Percentiles rank a stretch among this genome's conserved stretches.
phyloP scores from a whole-genome alignment of 805 yeast species.

The Sungouiozyma intestinalis region DNA sequence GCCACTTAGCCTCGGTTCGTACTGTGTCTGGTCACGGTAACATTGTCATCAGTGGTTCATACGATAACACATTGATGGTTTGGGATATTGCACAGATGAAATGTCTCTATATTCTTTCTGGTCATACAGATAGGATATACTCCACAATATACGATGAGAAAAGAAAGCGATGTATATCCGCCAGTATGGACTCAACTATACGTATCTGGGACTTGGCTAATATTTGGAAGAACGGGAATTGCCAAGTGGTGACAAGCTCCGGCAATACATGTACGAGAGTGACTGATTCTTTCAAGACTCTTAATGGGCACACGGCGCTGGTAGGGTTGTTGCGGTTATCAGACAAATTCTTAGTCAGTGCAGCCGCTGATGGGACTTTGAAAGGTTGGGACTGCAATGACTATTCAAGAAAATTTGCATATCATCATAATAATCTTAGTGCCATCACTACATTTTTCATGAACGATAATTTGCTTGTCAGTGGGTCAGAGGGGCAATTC shows the following conservation, averaged over 20 bases:
- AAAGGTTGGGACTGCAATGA: conserved; percentile 87
- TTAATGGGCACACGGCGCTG: conserved; percentile 81
- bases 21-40: conserved; percentile 82
- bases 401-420: conserved; percentile 52
- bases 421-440: conserved; percentile 66
- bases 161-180: conserved; percentile 75
- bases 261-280: conserved; percentile 21
- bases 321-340: conserved; percentile 81
- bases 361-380: conserved; percentile 90
- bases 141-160: conserved; percentile 74
- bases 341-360: conserved; percentile 71
- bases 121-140: conserved; percentile 83
- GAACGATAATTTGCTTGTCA: conserved; percentile 70
- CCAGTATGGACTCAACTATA: conserved; percentile 82
- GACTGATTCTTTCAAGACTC: conserved; percentile 37
- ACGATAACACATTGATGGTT: conserved; percentile 81
- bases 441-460: conserved; percentile 93
- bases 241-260: conserved; percentile 17
- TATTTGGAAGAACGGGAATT: conserved; percentile 43
- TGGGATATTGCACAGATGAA: conserved; percentile 77
- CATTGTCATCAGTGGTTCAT: conserved; percentile 77
- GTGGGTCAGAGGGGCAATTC: conserved; percentile 82
- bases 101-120: conserved; percentile 64
- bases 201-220: conserved; percentile 81
- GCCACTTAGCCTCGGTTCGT: conserved; percentile 74